phyloP scores from a whole-genome alignment of 352 stramenopile species.

The Vaucheria bursata region DNA sequence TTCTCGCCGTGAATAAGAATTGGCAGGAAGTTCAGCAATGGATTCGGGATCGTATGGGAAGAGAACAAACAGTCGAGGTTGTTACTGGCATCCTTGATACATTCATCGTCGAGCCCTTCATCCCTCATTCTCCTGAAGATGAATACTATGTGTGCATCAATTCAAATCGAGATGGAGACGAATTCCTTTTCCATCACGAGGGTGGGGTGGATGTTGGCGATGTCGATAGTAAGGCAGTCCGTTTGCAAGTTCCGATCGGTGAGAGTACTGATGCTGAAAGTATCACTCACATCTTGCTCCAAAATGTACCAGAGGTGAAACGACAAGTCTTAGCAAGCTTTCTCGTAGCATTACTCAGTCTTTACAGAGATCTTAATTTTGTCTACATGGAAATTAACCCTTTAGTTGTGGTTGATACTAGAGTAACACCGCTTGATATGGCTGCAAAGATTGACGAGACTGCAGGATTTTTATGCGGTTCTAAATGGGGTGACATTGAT shows the following conservation, averaged over 20 bases:
- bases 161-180: constrained; percentile 80
- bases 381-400: constrained; percentile 97
- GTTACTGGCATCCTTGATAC: constrained; percentile 74
- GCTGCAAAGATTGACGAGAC: constrained; percentile 83
- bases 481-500: constrained; percentile 82
- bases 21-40: constrained; percentile 81
- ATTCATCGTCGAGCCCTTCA: constrained; percentile 95
- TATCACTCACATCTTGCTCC: constrained; percentile 64
- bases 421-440: constrained; percentile 85
- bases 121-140: constrained; percentile 76
- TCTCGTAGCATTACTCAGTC: constrained; percentile 73
- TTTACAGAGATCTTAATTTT: constrained; percentile 89
- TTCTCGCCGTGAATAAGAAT: constrained; percentile 84
- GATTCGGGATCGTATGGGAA: constrained; percentile 83
- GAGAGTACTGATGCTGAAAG: constrained; percentile 58
- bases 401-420: constrained; percentile 80
- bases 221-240: constrained; percentile 82
- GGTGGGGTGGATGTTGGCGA: constrained; percentile 88
- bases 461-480: neutral
- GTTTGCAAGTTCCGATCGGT: constrained; percentile 58
- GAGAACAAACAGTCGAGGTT: constrained; percentile 64
- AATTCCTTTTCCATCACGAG: constrained; percentile 91
- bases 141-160: constrained; percentile 95
- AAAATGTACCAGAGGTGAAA: constrained; percentile 51
- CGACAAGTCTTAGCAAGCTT: constrained; percentile 56